These are phyloP conservation scores for Scenedesmus sp. DNA, from an alignment of 163 green algal genomes.

Conservation along the genomic window DNA sequence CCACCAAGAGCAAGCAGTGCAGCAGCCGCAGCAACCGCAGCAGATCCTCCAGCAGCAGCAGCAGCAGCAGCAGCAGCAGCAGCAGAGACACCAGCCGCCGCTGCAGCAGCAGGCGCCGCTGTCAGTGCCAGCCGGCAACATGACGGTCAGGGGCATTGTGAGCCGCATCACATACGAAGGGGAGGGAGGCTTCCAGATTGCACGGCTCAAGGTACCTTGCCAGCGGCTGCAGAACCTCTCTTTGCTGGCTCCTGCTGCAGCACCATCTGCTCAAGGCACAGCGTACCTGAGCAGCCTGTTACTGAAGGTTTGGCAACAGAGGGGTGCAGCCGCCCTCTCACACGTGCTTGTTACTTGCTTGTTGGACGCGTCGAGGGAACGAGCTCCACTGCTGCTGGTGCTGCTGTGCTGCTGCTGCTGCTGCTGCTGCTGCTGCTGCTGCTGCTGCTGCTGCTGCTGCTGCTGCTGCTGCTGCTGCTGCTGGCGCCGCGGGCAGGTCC, in stretches of 20 bases:
- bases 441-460: no score
- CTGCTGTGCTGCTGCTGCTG: no score
- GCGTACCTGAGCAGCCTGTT: no score
- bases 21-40: not conserved
- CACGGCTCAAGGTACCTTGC: not conserved
- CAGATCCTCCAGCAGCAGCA: not conserved
- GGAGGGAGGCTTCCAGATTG: slow-evolving; percentile 30
- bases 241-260: not conserved
- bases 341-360: no score
- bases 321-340: not conserved
- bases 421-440: no score
- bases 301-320: no score
- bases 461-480: no score
- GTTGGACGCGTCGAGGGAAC: no score
- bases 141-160: not conserved
- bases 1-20: not conserved
- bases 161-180: slow-evolving; percentile 7
- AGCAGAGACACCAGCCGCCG: not conserved
- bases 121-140: not conserved
- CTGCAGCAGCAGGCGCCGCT: not conserved
- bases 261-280: not conserved
- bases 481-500: no score
- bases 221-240: not conserved
- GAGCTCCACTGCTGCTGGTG: no score
- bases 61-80: not conserved